Evolutionary conservation across 192 early-diverging fungal species (phyloP), one percentile per base, ranked within the genome.

Genomic region (Backusella morwellensis): DNA sequence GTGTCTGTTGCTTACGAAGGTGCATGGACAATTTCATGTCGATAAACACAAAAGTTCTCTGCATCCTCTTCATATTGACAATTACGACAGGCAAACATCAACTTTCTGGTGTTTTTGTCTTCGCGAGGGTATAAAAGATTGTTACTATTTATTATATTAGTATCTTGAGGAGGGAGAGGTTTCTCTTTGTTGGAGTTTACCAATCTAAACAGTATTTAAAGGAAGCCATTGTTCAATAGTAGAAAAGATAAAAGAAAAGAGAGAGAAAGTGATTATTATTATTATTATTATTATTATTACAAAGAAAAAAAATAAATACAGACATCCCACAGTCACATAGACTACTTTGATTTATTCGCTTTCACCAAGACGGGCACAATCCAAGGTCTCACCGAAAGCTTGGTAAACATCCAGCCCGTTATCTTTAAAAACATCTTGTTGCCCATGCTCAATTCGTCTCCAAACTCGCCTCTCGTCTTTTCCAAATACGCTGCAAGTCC

Each of bases 51-150:
- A 66, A 85, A 77, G 72, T 91, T 92, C 47, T 91, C 85, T 14
- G 94, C 90, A 44, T 85, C 84, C 63, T 95, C 94, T 77, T 90
- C 82, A 73, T 88, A 89, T 29, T 90, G 86, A 80, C 94, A 95
- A 81, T 93, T 93, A 72, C 93, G 88, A 81, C 94, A 95, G 17
- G 92, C 92, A 79, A 88, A 92, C 78, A 91, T 82, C 34, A 95
- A 82, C 44, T 73, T 77, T 19, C 86, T 87, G 47, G 68, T 81
- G 6, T 73, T 75, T 35, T 85, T 80, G 74, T 95, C 89, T 80
- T 94, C 93, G 79, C 89, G 85, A 68, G 94, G 94, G 78, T 95
- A 94, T 75, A 95, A 85, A 82, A 95, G 83, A 73, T 95, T 95
- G 85, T 90, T 91, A 88, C 94, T 91, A 71, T 32, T 17, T 36